These are phyloP conservation scores for Ceratobasidium sp. DNA, from an alignment of 1,284 basidiomycete species.

Conservation along the genomic window DNA sequence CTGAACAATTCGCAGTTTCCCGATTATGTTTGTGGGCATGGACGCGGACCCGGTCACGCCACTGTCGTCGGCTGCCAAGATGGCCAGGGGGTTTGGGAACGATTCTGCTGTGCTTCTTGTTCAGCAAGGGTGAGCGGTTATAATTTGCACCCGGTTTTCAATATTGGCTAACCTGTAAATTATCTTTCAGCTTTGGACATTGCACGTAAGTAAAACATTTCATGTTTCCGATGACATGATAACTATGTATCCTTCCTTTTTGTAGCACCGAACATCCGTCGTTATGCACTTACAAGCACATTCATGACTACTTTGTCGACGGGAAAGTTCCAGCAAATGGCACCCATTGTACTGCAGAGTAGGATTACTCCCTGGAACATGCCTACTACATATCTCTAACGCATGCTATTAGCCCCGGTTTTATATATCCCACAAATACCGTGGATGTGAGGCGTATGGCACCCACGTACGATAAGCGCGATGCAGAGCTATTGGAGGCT, in stretches of 20 bases:
- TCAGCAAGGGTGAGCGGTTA: slow-evolving; percentile 49
- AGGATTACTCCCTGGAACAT: neutral
- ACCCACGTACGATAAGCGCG: neutral
- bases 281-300: slow-evolving; percentile 47
- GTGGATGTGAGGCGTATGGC: neutral
- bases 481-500: neutral
- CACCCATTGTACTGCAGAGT: slow-evolving; percentile 48
- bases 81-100: slow-evolving; percentile 49
- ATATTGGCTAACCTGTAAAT: neutral
- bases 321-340: slow-evolving; percentile 49
- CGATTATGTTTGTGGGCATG: slow-evolving; percentile 51
- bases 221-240: too few relatives aligned
- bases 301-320: slow-evolving; percentile 51
- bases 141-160: neutral
- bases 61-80: slow-evolving; percentile 47
- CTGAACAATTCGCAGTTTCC: slow-evolving; percentile 40
- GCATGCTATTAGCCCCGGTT: slow-evolving; percentile 12
- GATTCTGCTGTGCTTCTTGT: too few relatives aligned
- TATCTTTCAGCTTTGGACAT: too few relatives aligned
- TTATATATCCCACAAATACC: slow-evolving; percentile 14
- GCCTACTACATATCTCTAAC: neutral
- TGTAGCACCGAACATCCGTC: slow-evolving; percentile 51
- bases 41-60: slow-evolving; percentile 53
- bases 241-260: slow-evolving; percentile 49
- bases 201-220: too few relatives aligned